Percentiles rank a stretch among this genome's conserved stretches.
These are phyloP conservation scores for Yarrowia deformans DNA, from an alignment of 805 yeast genomes.

Conservation along the genomic window DNA sequence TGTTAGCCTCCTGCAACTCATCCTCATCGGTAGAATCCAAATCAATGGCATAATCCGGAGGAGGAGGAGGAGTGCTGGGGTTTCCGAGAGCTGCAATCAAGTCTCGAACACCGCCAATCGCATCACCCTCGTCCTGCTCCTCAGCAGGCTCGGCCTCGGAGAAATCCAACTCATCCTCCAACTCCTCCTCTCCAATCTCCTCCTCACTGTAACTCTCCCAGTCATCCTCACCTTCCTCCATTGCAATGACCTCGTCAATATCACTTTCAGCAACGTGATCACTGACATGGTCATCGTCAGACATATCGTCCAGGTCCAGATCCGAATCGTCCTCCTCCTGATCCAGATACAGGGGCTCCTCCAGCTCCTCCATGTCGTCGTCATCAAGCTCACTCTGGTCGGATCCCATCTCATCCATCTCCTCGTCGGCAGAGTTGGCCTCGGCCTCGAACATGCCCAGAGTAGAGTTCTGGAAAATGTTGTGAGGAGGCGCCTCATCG, in stretches of 20 bases:
- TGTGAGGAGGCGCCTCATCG: conserved; percentile 59
- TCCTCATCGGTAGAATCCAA: conserved; percentile 25
- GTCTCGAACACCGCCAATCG: conserved; percentile 18
- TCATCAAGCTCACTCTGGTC: conserved; percentile 34
- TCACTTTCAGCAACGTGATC: conserved; percentile 34
- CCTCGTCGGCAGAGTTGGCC: conserved; percentile 53
- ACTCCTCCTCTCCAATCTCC: conserved; percentile 28
- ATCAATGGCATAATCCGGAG: conserved; percentile 30
- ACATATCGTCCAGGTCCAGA: conserved; percentile 20
- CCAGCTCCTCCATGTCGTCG: conserved; percentile 36
- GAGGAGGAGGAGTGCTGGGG: conserved; percentile 28
- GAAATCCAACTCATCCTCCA: conserved; percentile 28
- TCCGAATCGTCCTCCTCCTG: conserved; percentile 31
- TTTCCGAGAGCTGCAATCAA: conserved; percentile 31
- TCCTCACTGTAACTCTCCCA: conserved; percentile 27
- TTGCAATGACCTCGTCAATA: conserved; percentile 35
- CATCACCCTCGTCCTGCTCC: conserved; percentile 15
- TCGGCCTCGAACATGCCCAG: conserved; percentile 92
- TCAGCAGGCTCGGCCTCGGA: conserved; percentile 35
- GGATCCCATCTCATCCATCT: conserved; percentile 28
- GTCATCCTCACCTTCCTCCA: conserved; percentile 38
- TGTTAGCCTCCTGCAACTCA: conserved; percentile 17
- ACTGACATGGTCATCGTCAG: conserved; percentile 29
- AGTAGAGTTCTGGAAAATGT: conserved; percentile 85
- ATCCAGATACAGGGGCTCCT: conserved; percentile 28